Evolutionary conservation across 192 early-diverging fungal species (phyloP), one percentile per base, ranked within the genome.

Genomic region (Backusella liffmaniae): DNA sequence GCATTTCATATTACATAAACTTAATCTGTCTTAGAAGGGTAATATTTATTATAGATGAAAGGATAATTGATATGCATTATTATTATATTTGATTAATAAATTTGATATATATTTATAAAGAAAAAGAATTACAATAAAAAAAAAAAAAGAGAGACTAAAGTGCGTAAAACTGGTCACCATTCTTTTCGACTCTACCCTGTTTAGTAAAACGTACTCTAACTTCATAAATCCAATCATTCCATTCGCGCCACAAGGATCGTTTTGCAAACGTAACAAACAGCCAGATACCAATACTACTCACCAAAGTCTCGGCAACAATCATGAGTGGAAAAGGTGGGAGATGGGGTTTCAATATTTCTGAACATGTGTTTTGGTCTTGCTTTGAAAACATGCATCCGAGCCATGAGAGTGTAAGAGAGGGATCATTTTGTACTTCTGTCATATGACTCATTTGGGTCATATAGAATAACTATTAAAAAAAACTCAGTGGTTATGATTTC

Each of bases 131-230:
- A 12, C 21, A 10, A 59, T 29, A 26, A 29, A 62, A 23, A 59
- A 26, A 66, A 65, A 32, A 32, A 66, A 30, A 30, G 30, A 66
- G 8, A 66, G 30, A 66, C 13, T 83, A 86, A 30, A 84, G 76
- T 37, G 83, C 85, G 76, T 84, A 85, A 67, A 87, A 87, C 66
- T 87, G 82, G 65, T 87, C 86, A 26, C 85, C 82, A 23, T 78
- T 70, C 66, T 84, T 85, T 70, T 85, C 74, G 16, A 70, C 49
- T 16, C 76, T 71, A 4, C 79, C 77, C 66, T 77, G 80, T 6
- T 69, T 77, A 56, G 69, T 70, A 10, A 84, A 42, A 0, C 77
- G 62, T 12, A 84, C 74, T 23, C 84, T 56, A 1, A 78, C 34
- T 13, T 83, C 77, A 8, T 78, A 79, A 44, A 85, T 84, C 83